Conservation (phyloP, 805 yeast species). For the Kuraishia floccosa region DNA sequence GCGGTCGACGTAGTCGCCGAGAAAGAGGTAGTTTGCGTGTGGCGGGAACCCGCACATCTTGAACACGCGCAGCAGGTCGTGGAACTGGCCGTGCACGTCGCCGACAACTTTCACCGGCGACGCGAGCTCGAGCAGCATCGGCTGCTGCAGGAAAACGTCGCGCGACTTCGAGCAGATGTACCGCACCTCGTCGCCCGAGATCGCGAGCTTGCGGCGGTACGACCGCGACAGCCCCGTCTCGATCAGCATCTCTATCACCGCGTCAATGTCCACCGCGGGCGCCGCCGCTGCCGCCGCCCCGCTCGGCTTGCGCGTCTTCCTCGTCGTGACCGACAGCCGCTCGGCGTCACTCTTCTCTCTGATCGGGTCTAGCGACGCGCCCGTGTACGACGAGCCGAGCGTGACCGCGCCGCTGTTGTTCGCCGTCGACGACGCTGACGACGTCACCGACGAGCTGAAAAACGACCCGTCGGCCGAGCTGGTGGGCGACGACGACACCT, state of each 20-base stretch:
- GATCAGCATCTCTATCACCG: constrained; percentile 49
- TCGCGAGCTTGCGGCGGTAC: constrained; percentile 34
- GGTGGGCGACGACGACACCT: constrained; percentile 29
- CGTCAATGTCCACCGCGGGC: constrained; percentile 37
- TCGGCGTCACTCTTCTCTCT: constrained; percentile 3
- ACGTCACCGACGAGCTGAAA: constrained; percentile 6
- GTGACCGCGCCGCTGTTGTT: too few relatives aligned
- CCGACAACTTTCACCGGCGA: constrained; percentile 82
- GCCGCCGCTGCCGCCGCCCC: too few relatives aligned
- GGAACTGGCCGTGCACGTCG: constrained; percentile 65
- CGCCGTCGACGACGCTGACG: constrained; percentile 31
- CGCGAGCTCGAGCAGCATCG: constrained; percentile 50
- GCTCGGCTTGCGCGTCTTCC: too few relatives aligned
- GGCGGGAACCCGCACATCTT: constrained; percentile 54
- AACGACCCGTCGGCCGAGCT: too few relatives aligned
- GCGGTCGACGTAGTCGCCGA: constrained; percentile 52
- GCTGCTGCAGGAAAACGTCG: constrained; percentile 51
- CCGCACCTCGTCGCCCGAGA: constrained; percentile 42
- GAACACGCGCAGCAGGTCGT: constrained; percentile 41
- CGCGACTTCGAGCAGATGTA: constrained; percentile 46
- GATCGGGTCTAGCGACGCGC: constrained; percentile 17
- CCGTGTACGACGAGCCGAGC: too few relatives aligned
- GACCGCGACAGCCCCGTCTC: constrained; percentile 33
- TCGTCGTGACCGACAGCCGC: too few relatives aligned
- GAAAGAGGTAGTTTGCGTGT: constrained; percentile 38